These are phyloP conservation scores for barley (Hordeum vulgare) DNA, from an alignment of 176 grass and related monocot genomes.

Conservation along the genomic window MorexV3_pseudomolecules_assembly NC_058518.1:350378577-350379076, in stretches of 20 bases:
- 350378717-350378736: slow-evolving; percentile 15
- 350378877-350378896: neutral
- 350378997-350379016: slow-evolving; percentile 3
- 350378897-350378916: neutral
- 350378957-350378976: slow-evolving; percentile 14
- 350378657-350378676: slow-evolving; percentile 59
- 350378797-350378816: neutral
- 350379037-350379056: neutral
- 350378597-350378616: too few relatives aligned
- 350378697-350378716: slow-evolving; percentile 38
- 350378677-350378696: slow-evolving; percentile 37
- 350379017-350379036: neutral
- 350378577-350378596: neutral
- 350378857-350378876: neutral
- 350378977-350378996: neutral
- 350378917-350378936: slow-evolving; percentile 21
- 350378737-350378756: slow-evolving; percentile 33
- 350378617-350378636: slow-evolving; percentile 24
- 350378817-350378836: neutral
- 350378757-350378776: neutral
- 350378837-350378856: slow-evolving; percentile 30
- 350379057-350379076: neutral
- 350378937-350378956: slow-evolving; percentile 16
- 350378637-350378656: slow-evolving; percentile 27
- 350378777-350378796: slow-evolving; percentile 3